phyloP scores from a whole-genome alignment of 2,329 filamentous ascomycete genomes.

The Epichloe hybrida region DNA sequence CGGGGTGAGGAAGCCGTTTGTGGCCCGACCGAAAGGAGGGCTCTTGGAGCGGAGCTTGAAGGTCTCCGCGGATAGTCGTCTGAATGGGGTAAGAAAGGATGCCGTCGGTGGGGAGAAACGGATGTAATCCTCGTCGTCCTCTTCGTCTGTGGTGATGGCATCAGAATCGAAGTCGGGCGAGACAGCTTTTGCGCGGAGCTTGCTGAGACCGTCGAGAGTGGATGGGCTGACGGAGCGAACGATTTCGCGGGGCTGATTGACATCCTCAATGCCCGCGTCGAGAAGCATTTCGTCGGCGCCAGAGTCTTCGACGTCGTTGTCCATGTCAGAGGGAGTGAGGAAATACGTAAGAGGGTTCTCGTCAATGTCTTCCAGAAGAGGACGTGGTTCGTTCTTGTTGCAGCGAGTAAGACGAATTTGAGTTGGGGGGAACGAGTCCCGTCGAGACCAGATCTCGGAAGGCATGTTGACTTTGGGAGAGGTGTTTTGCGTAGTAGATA shows the following conservation, averaged over 20 bases:
- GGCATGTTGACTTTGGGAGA: conserved; percentile 18
- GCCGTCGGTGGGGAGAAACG: conserved; percentile 28
- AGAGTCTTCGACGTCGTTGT: conserved; percentile 25
- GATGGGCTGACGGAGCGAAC: conserved; percentile 45
- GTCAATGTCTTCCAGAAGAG: conserved; percentile 34
- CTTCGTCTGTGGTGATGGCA: conserved; percentile 30
- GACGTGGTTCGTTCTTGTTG: conserved; percentile 19
- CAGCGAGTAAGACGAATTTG: conserved; percentile 31
- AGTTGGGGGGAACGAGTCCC: conserved; percentile 41
- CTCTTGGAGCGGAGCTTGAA: conserved; percentile 17
- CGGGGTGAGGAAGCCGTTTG: conserved; percentile 17
- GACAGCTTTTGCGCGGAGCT: conserved; percentile 20
- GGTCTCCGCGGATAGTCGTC: conserved; percentile 27
- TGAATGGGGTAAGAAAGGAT: conserved; percentile 27
- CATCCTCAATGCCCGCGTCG: conserved; percentile 44
- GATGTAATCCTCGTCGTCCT: conserved; percentile 37
- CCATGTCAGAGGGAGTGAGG: conserved; percentile 33
- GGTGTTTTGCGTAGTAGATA: neutral
- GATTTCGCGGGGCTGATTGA: conserved; percentile 28
- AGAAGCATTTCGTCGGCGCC: conserved; percentile 35
- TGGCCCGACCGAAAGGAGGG: conserved; percentile 17
- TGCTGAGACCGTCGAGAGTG: conserved; percentile 37
- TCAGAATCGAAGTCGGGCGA: conserved; percentile 27
- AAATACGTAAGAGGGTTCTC: conserved; percentile 44
- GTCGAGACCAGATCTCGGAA: conserved; percentile 19